Evolutionary conservation across 345 rosid genomes (phyloP).

Genomic region (Gossypium stocksii): DNA sequence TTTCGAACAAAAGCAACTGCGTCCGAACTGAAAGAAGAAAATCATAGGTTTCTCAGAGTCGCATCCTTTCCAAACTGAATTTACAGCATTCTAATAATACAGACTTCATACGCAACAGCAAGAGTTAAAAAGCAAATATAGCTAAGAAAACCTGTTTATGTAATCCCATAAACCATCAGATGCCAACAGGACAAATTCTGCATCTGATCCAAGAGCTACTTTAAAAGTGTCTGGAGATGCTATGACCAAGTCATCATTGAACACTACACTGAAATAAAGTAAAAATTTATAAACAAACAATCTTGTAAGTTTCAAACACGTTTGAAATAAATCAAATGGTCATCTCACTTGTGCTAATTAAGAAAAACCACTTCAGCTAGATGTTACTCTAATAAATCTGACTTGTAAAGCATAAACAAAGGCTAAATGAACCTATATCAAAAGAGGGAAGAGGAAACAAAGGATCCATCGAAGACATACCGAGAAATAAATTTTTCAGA

Average conservation of each 20-base stretch:
- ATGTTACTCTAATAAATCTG: not conserved
- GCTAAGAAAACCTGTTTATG: conserved; percentile 54
- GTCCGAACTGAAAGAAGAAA: conserved; percentile 54
- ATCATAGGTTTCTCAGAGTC: conserved; percentile 13
- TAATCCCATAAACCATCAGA: conserved; percentile 98
- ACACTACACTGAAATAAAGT: conserved; percentile 43
- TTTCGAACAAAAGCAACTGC: conserved; percentile 69
- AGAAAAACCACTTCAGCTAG: not conserved
- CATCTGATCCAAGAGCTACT: conserved; percentile 65
- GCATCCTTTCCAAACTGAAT: not conserved
- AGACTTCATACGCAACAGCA: not conserved
- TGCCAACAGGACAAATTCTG: conserved; percentile 75
- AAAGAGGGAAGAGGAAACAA: conserved; percentile 2
- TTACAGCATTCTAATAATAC: not conserved
- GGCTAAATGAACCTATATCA: not conserved
- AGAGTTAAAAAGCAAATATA: conserved; percentile 3
- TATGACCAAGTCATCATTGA: conserved; percentile 68
- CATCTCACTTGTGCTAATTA: not conserved
- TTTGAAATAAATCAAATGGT: conserved; percentile 1
- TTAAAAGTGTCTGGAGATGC: conserved; percentile 75
- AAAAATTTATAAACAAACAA: conserved; percentile 7
- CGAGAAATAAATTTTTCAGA: conserved; percentile 82
- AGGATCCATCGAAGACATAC: conserved; percentile 29
- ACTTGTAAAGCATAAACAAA: not conserved
- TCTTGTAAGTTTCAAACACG: conserved; percentile 2